phyloP scores from a whole-genome alignment of 306 rosid species.

The Lablab purpureus region DNA sequence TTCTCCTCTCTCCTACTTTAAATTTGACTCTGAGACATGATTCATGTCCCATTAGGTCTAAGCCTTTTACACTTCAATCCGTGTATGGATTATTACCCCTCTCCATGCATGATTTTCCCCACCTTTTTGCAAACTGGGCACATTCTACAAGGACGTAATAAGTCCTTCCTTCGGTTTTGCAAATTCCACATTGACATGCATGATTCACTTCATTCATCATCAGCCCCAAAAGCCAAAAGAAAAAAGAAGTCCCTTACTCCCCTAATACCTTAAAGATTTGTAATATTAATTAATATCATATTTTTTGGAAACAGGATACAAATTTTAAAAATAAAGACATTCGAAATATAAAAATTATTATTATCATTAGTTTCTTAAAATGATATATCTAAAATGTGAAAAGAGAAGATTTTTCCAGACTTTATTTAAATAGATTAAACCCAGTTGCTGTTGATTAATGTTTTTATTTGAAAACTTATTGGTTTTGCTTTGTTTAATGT shows the following conservation, averaged over 20 bases:
- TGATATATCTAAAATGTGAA: no score
- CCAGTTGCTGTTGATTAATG: neutral
- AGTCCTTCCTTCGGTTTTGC: conserved; percentile 31
- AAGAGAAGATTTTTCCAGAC: no score
- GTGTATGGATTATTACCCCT: conserved; percentile 30
- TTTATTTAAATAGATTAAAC: no score
- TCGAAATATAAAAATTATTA: no score
- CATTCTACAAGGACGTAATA: conserved; percentile 47
- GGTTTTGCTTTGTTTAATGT: neutral
- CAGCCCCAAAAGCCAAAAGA: no score
- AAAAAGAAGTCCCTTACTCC: no score
- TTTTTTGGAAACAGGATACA: no score
- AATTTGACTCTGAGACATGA: conserved; percentile 49
- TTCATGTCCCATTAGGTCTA: conserved; percentile 42
- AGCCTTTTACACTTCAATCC: conserved; percentile 45
- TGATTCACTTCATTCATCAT: conserved; percentile 11
- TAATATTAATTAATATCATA: no score
- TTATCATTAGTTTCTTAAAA: neutral
- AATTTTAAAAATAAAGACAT: no score
- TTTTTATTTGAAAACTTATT: neutral
- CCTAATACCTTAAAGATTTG: no score
- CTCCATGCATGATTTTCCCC: conserved; percentile 54
- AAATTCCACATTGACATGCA: conserved; percentile 47
- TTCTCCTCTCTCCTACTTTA: conserved; percentile 36
- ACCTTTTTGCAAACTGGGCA: conserved; percentile 45